phyloP scores from a whole-genome alignment of 257 asterid species.

The Scutellaria baicalensis region DNA sequence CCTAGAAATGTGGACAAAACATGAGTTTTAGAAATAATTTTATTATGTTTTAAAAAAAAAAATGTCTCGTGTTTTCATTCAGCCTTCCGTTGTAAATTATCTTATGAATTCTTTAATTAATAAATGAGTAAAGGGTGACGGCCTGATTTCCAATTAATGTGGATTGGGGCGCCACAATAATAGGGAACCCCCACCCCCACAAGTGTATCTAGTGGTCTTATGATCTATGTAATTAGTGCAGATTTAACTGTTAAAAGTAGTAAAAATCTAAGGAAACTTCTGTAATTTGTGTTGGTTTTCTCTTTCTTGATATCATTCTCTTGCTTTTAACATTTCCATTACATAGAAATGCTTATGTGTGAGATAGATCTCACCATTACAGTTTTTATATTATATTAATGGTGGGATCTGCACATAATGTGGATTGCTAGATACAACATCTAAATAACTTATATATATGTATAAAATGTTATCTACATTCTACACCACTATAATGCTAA shows the following conservation, averaged over 20 bases:
- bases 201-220: slow-evolving; percentile 13
- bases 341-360: neutral
- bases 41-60: too few species aligned
- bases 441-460: neutral
- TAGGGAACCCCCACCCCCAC: neutral
- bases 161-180: too few species aligned
- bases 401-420: too few species aligned
- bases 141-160: too few species aligned
- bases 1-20: too few species aligned
- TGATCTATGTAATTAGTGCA: slow-evolving; percentile 17
- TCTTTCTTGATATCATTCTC: neutral
- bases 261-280: slow-evolving; percentile 2
- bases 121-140: too few species aligned
- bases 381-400: too few species aligned
- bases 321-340: neutral
- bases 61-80: too few species aligned
- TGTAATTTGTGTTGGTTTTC: neutral
- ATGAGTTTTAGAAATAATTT: too few species aligned
- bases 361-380: neutral
- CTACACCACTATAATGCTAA: neutral
- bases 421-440: neutral
- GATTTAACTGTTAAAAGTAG: slow-evolving; percentile 12
- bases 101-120: too few species aligned
- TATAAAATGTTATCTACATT: neutral
- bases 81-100: too few species aligned